Evolutionary conservation across 345 rosid genomes (phyloP), one percentile per base, ranked within the genome.

Genomic region (Bruguiera sexangula): DNA sequence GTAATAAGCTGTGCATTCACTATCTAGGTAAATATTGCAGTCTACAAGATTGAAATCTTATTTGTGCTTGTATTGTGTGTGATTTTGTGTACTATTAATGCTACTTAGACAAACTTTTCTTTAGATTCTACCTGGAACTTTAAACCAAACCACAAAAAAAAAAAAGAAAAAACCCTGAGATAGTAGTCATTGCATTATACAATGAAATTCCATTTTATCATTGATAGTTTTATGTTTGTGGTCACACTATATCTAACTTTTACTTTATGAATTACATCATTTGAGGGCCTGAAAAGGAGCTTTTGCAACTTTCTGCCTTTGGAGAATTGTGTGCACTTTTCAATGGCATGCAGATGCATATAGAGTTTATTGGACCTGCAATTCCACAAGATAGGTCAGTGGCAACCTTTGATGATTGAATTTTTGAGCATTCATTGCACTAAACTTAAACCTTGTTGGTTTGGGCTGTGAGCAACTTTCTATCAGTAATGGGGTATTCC

Each of bases 251-350:
- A 52, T 62, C 29, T 34, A 9, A 60, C 15, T 65, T 56, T 54
- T 59, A 53, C 74, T 74, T 69, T 52, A 24, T 80, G 24, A 76
- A 62, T 72, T 76, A 69, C 69, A 61, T 70, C 60, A 73, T 75
- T 37, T 66, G 77, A 95, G 99, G 99, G 68, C 99, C 96, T 69
- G 97, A 92, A 80, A 92, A 85, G 70, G 98, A 95, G 83, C 96
- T 95, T 75, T 80, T 82, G 32, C 96, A 92, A 67, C 85, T 95
- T 75, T 76, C 89, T 82, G 94, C 80, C 64, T 89, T 95, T 68
- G 86, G 89, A 66, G 99, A 92, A 83, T 81, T 95, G 79, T 79
- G 9, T 66, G 87, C 97, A 1, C 90, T 95, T 72, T 88, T 95
- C 77, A 87, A 96, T 73, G 87, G 90, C 60, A 57, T 86, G 55